Conservation (phyloP, 148 eudicot genomes). For the Dianthus caryophyllus region DNA sequence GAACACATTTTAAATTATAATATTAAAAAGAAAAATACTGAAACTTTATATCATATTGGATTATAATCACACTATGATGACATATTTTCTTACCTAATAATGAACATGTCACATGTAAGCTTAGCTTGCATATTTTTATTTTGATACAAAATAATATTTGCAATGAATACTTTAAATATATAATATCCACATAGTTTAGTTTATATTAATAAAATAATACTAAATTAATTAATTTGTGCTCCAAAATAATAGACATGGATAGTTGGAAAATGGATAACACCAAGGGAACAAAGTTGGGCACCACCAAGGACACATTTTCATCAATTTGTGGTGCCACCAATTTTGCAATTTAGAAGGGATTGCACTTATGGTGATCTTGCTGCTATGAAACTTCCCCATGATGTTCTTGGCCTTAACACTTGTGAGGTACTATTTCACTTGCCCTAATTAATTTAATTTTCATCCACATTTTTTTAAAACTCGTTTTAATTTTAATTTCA, state of each 20-base stretch:
- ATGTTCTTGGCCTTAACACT: constrained; percentile 53
- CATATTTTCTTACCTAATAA: not conserved
- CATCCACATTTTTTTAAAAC: too few relatives aligned
- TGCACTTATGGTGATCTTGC: constrained; percentile 78
- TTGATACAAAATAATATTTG: too few relatives aligned
- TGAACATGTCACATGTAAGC: not conserved
- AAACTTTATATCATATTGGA: too few relatives aligned
- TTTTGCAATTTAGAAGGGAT: constrained; percentile 50
- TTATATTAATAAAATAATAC: not conserved
- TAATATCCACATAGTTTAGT: too few relatives aligned
- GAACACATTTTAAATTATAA: too few relatives aligned
- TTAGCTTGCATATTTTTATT: too few relatives aligned
- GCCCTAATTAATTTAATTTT: too few relatives aligned
- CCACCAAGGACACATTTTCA: constrained; percentile 71
- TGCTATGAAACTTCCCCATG: constrained; percentile 66
- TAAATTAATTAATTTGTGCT: not conserved
- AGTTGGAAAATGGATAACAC: constrained; percentile 78
- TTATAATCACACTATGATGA: too few relatives aligned
- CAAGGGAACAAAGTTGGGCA: constrained; percentile 69
- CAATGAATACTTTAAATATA: too few relatives aligned
- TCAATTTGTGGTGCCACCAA: constrained; percentile 81
- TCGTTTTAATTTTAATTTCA: too few relatives aligned
- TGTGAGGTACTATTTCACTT: constrained; percentile 43
- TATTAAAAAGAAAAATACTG: too few relatives aligned
- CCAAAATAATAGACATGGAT: constrained; percentile 55